A percentile compares a stretch with the other conserved stretches of the same genome.
phyloP scores from a whole-genome alignment of 163 green algal genomes.

The Volvox carteri region DNA sequence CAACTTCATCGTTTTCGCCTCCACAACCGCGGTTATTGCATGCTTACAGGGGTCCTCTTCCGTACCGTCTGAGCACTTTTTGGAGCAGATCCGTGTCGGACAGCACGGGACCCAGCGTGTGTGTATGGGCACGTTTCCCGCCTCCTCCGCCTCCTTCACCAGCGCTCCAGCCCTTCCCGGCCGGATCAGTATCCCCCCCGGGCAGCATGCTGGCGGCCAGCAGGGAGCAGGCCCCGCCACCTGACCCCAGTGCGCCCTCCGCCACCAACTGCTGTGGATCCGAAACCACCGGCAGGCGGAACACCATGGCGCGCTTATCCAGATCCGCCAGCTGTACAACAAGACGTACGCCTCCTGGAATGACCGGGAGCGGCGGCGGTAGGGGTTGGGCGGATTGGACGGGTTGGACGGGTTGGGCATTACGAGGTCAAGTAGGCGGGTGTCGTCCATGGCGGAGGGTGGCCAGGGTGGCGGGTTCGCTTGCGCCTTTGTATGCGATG shows the following conservation, averaged over 20 bases:
- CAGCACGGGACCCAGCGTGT: slow-evolving; percentile 9
- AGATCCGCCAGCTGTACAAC: slow-evolving; percentile 32
- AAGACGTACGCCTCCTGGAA: slow-evolving; percentile 2
- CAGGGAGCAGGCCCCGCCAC: background rate
- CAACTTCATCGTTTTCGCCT: too few relatives aligned
- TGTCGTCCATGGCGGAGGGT: too few relatives aligned
- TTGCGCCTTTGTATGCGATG: too few relatives aligned
- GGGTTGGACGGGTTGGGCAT: too few relatives aligned
- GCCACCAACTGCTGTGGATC: slow-evolving; percentile 16
- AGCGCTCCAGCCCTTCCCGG: background rate
- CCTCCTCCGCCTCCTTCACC: background rate
- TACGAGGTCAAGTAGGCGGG: too few relatives aligned
- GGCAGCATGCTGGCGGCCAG: background rate
- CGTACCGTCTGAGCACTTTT: slow-evolving; percentile 9
- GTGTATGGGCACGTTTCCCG: background rate
- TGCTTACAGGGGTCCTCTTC: too few relatives aligned
- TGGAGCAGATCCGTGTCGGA: slow-evolving; percentile 27
- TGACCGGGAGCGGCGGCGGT: background rate
- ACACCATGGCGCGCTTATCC: slow-evolving; percentile 39
- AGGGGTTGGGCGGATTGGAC: too few relatives aligned
- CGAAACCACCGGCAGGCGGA: slow-evolving; percentile 35
- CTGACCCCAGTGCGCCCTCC: background rate
- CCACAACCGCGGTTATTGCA: too few relatives aligned
- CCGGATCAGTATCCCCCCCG: background rate
- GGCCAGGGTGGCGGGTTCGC: too few relatives aligned